A percentile compares a stretch with the other conserved stretches of the same genome.
phyloP scores from a whole-genome alignment of 78 protist species.

The Cavenderia fasciculata region DNA sequence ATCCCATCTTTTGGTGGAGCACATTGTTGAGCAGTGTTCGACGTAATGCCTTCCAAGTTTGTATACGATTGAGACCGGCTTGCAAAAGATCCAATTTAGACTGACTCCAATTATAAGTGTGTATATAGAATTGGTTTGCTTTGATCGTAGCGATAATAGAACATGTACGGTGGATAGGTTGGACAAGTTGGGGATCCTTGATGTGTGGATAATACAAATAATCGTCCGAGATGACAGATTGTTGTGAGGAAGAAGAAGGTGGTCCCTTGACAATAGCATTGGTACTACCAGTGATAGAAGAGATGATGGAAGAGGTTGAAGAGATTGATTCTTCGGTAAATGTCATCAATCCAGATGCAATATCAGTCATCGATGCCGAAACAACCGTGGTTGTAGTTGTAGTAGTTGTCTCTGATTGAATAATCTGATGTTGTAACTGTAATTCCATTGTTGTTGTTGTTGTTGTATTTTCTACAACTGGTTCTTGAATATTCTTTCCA shows the following conservation, averaged over 20 bases:
- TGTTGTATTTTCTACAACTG: background rate
- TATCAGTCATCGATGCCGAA: too few species aligned
- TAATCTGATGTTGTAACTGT: background rate
- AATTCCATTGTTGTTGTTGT: background rate
- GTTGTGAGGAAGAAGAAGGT: too few species aligned
- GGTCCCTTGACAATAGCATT: too few species aligned
- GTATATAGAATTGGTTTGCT: background rate
- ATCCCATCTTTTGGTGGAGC: constrained; percentile 71
- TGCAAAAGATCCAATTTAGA: constrained; percentile 34
- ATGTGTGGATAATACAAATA: constrained; percentile 39
- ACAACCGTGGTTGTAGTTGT: too few species aligned
- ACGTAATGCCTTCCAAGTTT: constrained; percentile 35
- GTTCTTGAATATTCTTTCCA: constrained; percentile 16
- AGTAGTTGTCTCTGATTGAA: too few species aligned
- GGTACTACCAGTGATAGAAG: too few species aligned
- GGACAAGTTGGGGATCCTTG: constrained; percentile 31
- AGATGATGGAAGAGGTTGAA: too few species aligned
- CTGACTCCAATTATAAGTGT: constrained; percentile 70
- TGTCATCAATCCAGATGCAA: too few species aligned
- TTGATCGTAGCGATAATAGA: constrained; percentile 10
- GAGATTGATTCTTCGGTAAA: too few species aligned
- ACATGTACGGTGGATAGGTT: constrained; percentile 22
- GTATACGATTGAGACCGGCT: constrained; percentile 17
- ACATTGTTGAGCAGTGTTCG: constrained; percentile 34
- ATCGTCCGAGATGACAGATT: too few species aligned